Evolutionary conservation across 768 basidiomycete species (phyloP).

Genomic region (Boletus subcaerulescens): DNA sequence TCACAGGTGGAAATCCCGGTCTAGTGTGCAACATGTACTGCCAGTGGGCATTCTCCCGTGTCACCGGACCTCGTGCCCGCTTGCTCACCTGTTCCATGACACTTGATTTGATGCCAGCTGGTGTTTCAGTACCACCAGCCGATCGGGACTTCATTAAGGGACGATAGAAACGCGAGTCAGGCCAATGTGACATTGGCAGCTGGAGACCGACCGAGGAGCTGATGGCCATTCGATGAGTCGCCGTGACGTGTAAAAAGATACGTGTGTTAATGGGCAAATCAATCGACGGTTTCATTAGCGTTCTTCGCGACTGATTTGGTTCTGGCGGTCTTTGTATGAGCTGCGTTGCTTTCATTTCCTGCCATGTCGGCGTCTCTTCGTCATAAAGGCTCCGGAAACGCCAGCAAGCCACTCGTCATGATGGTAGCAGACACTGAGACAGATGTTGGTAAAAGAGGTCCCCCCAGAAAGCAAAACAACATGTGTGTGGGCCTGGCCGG

Average conservation of each 20-base stretch:
- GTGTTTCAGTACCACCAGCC: slow-evolving; percentile 15
- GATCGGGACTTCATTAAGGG: slow-evolving; percentile 14
- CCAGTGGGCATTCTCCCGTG: slow-evolving; percentile 4
- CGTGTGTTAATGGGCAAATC: slow-evolving; percentile 17
- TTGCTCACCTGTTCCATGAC: background rate
- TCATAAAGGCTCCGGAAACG: slow-evolving; percentile 10
- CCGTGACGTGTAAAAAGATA: slow-evolving; percentile 44
- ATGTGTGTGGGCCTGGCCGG: slow-evolving; percentile 57
- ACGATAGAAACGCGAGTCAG: slow-evolving; percentile 7
- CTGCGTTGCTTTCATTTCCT: slow-evolving; percentile 28
- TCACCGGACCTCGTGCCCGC: slow-evolving; percentile 3
- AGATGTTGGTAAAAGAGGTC: no score
- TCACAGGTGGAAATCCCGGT: background rate
- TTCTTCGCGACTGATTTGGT: slow-evolving; percentile 13
- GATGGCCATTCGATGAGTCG: slow-evolving; percentile 37
- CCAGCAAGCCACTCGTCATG: background rate
- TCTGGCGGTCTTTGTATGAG: slow-evolving; percentile 2
- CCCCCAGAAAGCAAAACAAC: slow-evolving; percentile 9
- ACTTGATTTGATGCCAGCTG: background rate
- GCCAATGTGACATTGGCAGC: slow-evolving; percentile 37
- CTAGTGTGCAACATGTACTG: no score
- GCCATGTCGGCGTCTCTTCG: slow-evolving; percentile 30
- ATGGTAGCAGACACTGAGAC: background rate
- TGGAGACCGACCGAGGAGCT: slow-evolving; percentile 33
- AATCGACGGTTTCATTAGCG: slow-evolving; percentile 13